Percentiles rank a stretch among this genome's conserved stretches.
These are phyloP conservation scores for Cicer judaicum DNA, from an alignment of 306 rosid species.

Conservation along the genomic window DNA sequence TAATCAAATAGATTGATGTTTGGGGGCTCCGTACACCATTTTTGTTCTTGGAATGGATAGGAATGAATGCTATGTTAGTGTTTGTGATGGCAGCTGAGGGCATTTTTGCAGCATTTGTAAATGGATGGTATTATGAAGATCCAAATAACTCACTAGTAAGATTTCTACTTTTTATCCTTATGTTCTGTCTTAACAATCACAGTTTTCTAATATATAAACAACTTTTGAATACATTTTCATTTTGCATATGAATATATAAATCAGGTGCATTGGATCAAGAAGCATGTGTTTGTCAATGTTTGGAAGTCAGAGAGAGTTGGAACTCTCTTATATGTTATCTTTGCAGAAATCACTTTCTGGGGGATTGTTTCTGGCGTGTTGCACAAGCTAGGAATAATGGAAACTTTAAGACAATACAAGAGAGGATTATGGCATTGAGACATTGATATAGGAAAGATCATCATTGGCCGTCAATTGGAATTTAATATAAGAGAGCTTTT, in stretches of 20 bases:
- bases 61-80: conserved; percentile 94
- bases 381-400: conserved; percentile 84
- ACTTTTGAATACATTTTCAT: neutral
- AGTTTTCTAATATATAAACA: neutral
- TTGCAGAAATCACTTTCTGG: conserved; percentile 84
- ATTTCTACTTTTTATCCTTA: neutral
- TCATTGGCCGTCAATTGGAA: conserved; percentile 2
- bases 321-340: conserved; percentile 80
- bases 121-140: conserved; percentile 77
- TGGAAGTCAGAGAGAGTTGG: conserved; percentile 82
- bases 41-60: conserved; percentile 87
- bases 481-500: too few species aligned
- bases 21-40: conserved; percentile 76
- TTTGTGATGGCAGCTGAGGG: conserved; percentile 88
- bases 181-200: neutral
- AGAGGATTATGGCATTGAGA: neutral
- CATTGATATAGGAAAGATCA: neutral
- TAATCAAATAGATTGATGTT: conserved; percentile 68
- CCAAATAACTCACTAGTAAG: conserved; percentile 63
- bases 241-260: neutral
- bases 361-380: conserved; percentile 75
- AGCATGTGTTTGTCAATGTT: conserved; percentile 73
- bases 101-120: conserved; percentile 82
- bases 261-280: conserved; percentile 79
- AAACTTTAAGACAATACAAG: conserved; percentile 49